A percentile compares a stretch with the other conserved stretches of the same genome.
These are phyloP conservation scores for Pyronema omphalodes DNA, from an alignment of 495 filamentous ascomycete species.

Conservation along the genomic window DNA sequence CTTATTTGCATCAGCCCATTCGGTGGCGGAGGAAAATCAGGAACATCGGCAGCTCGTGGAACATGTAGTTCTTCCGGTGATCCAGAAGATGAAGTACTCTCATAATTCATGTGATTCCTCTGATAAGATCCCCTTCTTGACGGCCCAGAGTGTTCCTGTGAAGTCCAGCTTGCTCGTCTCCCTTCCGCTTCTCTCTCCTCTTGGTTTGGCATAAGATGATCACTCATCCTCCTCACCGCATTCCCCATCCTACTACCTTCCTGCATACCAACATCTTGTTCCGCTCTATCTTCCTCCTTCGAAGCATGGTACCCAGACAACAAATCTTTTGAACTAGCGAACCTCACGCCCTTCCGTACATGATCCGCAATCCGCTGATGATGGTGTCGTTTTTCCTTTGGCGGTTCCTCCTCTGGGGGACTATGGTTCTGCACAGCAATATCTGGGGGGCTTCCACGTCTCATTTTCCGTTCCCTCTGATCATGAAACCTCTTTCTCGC, in stretches of 20 bases:
- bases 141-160: background rate
- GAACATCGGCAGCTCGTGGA: slow-evolving; percentile 1
- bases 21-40: background rate
- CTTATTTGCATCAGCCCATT: background rate
- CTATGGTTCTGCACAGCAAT: background rate
- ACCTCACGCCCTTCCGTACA: slow-evolving; percentile 3
- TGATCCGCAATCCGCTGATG: background rate
- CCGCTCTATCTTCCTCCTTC: slow-evolving; percentile 9
- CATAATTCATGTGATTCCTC: background rate
- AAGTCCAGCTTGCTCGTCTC: slow-evolving; percentile 1
- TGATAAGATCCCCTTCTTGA: background rate
- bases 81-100: background rate
- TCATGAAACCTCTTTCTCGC: background rate
- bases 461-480: slow-evolving; percentile 5
- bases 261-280: slow-evolving; percentile 3
- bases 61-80: slow-evolving; percentile 1
- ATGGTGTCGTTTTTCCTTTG: background rate
- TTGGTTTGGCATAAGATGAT: slow-evolving; percentile 3
- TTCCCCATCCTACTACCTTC: slow-evolving; percentile 6
- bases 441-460: background rate
- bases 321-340: slow-evolving; percentile 6
- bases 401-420: background rate
- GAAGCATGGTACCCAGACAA: slow-evolving; percentile 8
- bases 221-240: slow-evolving; percentile 5
- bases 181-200: slow-evolving; percentile 4